Base-by-base conservation (phyloP, 352 stramenopile species). In the Pythium aristosporum region DNA sequence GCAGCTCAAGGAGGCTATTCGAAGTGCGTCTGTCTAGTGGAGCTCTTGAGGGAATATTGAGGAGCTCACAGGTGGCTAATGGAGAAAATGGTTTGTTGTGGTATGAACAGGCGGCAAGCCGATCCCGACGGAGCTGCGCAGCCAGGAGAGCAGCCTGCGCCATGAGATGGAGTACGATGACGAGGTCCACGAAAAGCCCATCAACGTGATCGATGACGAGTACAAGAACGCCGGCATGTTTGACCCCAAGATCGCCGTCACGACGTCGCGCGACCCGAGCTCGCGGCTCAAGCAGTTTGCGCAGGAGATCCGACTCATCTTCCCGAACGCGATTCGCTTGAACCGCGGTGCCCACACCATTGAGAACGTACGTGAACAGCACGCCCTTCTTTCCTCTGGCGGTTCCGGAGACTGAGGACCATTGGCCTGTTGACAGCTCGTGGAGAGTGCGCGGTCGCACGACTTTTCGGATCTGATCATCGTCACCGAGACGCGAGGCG, bases 401-500 rank as follows among this genome's bases (percentile, higher is more conserved):
- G 48, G 23, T 39, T 16, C 39, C 20, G 0, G 41, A 46, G 37
- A 41, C 25, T 42, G 48, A 60, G 53, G 25, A 30, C 25, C 25
- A 30, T 30, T 58, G 47, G 59, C 34, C 20, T 43, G 56, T 28
- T 61, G 46, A 30, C 58, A 99, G 78, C 85, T 99, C 48, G 96
- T 99, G 30, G 94, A 99, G 56, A 96, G 96, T 30, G 98, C 95
- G 48, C 90, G 96, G 59, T 85, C 91, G 53, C 92, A 97, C 57
- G 97, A 99, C 73, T 99, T 99, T 74, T 99, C 97, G 42, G 98
- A 99, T 77, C 75, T 99, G 41, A 69, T 99, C 13, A 77, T 99
- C 46, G 90, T 99, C 28, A 98, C 98, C 57, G 98, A 99, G 78
- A 99, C 97, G 25, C 90, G 97, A 64, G 98, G 98, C 57, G 96